These are phyloP conservation scores for Globisporangium splendens DNA, from an alignment of 352 stramenopile genomes.

Conservation along the genomic window DNA sequence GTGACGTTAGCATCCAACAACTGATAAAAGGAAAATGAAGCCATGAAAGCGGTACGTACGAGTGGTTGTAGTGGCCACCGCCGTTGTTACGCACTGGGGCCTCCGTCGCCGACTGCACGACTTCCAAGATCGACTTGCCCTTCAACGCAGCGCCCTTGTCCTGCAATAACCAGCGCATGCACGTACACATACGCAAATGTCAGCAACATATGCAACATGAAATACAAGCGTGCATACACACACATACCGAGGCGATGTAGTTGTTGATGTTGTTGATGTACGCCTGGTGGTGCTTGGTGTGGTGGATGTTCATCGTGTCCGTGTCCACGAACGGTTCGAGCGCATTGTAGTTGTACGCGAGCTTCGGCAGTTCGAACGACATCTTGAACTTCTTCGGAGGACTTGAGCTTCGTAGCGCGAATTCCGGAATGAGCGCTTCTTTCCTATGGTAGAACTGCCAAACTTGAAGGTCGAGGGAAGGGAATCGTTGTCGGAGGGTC, in stretches of 20 bases:
- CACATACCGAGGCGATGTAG: conserved; percentile 64
- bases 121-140: conserved; percentile 80
- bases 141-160: conserved; percentile 68
- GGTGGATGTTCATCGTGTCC: conserved; percentile 89
- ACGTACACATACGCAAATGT: not conserved
- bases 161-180: conserved; percentile 14
- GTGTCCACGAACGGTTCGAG: conserved; percentile 89
- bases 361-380: conserved; percentile 77
- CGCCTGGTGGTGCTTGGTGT: conserved; percentile 90
- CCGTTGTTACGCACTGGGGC: conserved; percentile 82
- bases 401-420: conserved; percentile 25
- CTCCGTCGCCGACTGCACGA: conserved; percentile 70
- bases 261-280: conserved; percentile 92
- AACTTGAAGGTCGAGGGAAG: not conserved
- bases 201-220: no score
- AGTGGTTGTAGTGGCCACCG: conserved; percentile 83
- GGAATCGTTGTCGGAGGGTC: conserved; percentile 2
- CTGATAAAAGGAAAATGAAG: not conserved
- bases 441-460: not conserved
- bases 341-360: conserved; percentile 85
- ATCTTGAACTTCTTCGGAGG: conserved; percentile 26
- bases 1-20: no score
- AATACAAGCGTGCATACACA: no score
- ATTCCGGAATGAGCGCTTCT: conserved; percentile 30
- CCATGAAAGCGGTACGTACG: conserved; percentile 20